Evolutionary conservation across 2,329 filamentous ascomycete genomes (phyloP).

Genomic region (Apiospora sp.): DNA sequence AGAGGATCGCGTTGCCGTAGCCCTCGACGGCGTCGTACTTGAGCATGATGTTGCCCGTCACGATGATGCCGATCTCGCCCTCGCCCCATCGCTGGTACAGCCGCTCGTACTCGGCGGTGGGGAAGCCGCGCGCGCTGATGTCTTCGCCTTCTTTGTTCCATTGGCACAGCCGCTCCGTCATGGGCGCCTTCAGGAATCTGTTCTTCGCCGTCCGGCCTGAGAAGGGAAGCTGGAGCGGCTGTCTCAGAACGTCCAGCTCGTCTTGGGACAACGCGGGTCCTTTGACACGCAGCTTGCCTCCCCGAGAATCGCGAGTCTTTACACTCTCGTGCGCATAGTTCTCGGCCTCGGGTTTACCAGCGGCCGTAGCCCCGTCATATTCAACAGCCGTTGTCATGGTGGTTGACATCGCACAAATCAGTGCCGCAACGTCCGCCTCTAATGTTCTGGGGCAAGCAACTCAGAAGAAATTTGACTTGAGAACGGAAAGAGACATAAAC

Average conservation of each 20-base stretch:
- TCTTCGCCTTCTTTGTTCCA: constrained; percentile 30
- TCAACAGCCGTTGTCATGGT: background rate
- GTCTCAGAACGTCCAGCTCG: constrained; percentile 23
- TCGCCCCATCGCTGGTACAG: constrained; percentile 64
- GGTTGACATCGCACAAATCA: background rate
- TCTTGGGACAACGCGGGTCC: background rate
- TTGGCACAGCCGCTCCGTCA: constrained; percentile 65
- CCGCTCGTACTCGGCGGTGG: constrained; percentile 43
- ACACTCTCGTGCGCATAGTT: background rate
- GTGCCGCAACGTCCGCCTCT: background rate
- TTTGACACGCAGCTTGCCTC: constrained; percentile 12
- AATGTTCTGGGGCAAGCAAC: background rate
- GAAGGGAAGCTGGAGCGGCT: constrained; percentile 48
- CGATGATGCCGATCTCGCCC: constrained; percentile 55
- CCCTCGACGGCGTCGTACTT: constrained; percentile 61
- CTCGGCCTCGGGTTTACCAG: background rate
- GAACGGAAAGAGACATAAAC: background rate
- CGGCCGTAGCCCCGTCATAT: background rate
- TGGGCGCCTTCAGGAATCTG: constrained; percentile 65
- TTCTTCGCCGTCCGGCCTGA: constrained; percentile 59
- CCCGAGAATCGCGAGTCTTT: background rate
- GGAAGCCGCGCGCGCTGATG: constrained; percentile 31
- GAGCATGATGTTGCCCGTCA: constrained; percentile 67
- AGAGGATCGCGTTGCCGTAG: constrained; percentile 61
- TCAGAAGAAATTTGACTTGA: no score